phyloP scores from a whole-genome alignment of 2,329 filamentous ascomycete species.

The Celoporthe dispersa region DNA sequence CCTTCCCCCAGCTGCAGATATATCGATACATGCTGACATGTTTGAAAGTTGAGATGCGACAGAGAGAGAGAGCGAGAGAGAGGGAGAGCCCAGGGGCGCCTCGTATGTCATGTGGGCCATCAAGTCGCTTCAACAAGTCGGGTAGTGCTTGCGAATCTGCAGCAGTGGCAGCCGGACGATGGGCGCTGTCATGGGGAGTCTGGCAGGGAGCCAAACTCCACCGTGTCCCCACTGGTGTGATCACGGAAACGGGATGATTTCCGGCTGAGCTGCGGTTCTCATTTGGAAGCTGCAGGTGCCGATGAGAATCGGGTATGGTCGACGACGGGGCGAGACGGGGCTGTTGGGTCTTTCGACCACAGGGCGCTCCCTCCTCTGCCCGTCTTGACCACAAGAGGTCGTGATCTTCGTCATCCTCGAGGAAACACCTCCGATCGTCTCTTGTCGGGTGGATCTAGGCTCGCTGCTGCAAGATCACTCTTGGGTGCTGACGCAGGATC shows the following conservation, averaged over 20 bases:
- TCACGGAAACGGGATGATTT: constrained; percentile 17
- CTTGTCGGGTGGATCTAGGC: neutral
- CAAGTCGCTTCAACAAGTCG: constrained; percentile 18
- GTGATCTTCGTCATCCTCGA: neutral
- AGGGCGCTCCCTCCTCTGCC: neutral
- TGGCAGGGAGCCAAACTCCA: constrained; percentile 18
- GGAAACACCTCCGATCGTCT: neutral
- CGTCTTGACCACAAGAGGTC: constrained; percentile 2
- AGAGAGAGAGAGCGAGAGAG: neutral
- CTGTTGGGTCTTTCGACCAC: neutral
- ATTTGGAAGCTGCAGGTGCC: constrained; percentile 14
- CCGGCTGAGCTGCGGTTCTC: constrained; percentile 8
- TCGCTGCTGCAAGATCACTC: neutral
- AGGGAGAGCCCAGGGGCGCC: neutral
- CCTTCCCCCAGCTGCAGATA: neutral
- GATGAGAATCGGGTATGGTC: constrained; percentile 17
- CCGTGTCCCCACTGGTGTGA: constrained; percentile 18
- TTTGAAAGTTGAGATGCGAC: neutral
- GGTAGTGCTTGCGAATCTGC: constrained; percentile 33
- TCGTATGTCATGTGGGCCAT: constrained; percentile 24
- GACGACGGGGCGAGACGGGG: constrained; percentile 18
- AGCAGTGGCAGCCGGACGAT: constrained; percentile 9
- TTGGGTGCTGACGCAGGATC: neutral
- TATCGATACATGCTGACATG: neutral
- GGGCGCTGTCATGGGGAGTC: constrained; percentile 16